Conservation (phyloP, 306 rosid genomes). For the Lupinus albus region DNA sequence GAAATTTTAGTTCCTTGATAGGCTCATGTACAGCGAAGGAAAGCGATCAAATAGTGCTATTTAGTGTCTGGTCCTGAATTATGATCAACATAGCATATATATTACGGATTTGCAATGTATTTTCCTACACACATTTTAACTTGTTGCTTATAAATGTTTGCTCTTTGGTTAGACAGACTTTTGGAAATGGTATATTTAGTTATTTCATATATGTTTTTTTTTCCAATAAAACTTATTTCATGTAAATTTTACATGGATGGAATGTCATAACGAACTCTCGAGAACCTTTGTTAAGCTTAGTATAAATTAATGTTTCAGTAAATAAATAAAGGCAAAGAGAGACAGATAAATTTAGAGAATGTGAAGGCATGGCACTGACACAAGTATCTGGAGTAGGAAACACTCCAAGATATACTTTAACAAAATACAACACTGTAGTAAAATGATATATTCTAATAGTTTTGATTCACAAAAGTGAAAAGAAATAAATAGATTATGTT, state of each 20-base stretch:
- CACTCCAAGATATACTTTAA: background rate
- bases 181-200: slow-evolving; percentile 15
- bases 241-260: background rate
- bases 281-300: no score
- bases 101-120: background rate
- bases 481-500: background rate
- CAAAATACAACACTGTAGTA: background rate
- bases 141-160: background rate
- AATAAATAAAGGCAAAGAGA: no score
- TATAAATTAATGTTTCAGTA: no score
- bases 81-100: background rate
- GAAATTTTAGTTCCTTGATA: background rate
- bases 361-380: background rate
- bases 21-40: background rate
- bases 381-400: background rate
- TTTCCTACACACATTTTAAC: background rate
- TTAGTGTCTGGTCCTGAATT: background rate
- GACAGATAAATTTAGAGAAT: no score
- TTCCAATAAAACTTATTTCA: background rate
- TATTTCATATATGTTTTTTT: background rate
- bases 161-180: background rate
- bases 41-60: background rate
- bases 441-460: background rate
- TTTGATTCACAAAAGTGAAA: background rate
- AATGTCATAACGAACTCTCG: background rate